Evolutionary conservation across 192 early-diverging fungal species (phyloP).

Genomic region (Coemansia sp.): DNA sequence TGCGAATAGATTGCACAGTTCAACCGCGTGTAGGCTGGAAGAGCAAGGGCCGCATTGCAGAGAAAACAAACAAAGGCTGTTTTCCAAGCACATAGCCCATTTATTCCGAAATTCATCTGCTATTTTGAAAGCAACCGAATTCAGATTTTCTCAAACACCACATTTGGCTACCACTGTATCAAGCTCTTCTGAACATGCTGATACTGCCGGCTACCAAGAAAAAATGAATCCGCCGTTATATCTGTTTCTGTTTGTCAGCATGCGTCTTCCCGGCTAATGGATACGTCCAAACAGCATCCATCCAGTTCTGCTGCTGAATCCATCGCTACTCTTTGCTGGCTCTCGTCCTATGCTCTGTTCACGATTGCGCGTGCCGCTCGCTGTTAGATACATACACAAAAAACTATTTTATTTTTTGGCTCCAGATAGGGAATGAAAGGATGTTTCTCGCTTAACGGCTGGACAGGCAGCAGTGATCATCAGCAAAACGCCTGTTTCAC

Average conservation of each 20-base stretch:
- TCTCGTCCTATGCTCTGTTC: background rate
- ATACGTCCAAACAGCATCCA: background rate
- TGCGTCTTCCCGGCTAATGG: background rate
- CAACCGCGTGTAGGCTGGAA: too few species aligned
- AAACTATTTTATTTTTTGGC: constrained; percentile 34
- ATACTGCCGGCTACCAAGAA: background rate
- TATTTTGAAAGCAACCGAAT: too few species aligned
- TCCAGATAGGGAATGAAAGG: constrained; percentile 41
- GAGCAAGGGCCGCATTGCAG: too few species aligned
- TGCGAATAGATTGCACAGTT: too few species aligned
- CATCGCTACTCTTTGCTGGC: constrained; percentile 3
- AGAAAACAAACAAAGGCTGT: too few species aligned
- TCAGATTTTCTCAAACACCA: too few species aligned
- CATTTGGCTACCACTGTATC: too few species aligned
- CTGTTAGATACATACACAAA: constrained; percentile 37
- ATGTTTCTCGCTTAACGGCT: constrained; percentile 8
- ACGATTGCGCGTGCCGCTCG: background rate
- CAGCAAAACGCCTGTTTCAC: background rate
- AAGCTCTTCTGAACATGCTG: too few species aligned
- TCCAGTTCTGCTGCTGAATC: constrained; percentile 13
- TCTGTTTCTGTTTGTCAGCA: background rate
- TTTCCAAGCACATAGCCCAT: too few species aligned
- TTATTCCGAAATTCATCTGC: too few species aligned
- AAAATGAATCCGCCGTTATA: background rate
- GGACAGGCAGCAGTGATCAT: constrained; percentile 6